phyloP scores from a whole-genome alignment of 768 basidiomycete genomes.

The Multifurca ochricompacta region DNA sequence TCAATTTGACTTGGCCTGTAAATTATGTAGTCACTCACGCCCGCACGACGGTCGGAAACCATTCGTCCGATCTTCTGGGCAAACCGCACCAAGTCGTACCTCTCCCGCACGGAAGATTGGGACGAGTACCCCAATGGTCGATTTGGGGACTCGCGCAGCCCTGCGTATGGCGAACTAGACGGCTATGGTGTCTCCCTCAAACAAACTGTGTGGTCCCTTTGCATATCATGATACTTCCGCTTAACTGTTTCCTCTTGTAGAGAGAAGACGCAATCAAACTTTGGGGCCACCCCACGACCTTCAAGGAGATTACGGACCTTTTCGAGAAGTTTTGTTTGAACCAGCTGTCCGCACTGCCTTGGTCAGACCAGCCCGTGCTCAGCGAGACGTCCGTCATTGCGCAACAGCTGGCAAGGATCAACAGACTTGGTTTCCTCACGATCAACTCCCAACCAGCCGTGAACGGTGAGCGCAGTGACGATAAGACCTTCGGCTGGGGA shows the following conservation, averaged over 20 bases:
- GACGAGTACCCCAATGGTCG: conserved; percentile 99
- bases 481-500: conserved; percentile 88
- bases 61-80: conserved; percentile 99
- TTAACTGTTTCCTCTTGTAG: conserved; percentile 32
- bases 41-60: conserved; percentile 80
- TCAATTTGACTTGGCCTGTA: conserved; percentile 13
- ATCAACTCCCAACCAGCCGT: conserved; percentile 98
- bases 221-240: background rate
- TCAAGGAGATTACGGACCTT: conserved; percentile 58
- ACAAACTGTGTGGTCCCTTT: conserved; percentile 53
- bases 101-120: conserved; percentile 97
- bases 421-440: conserved; percentile 86
- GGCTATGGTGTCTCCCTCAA: conserved; percentile 93
- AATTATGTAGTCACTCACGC: conserved; percentile 78
- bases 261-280: conserved; percentile 80
- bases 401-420: conserved; percentile 72
- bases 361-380: conserved; percentile 88
- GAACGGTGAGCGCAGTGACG: conserved; percentile 78
- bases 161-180: conserved; percentile 96
- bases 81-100: conserved; percentile 89
- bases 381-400: conserved; percentile 79
- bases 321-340: conserved; percentile 81
- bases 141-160: conserved; percentile 94
- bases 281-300: conserved; percentile 75
- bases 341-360: conserved; percentile 73